phyloP scores from a whole-genome alignment of 179 eudicot species.

The Silene coronaria region DNA sequence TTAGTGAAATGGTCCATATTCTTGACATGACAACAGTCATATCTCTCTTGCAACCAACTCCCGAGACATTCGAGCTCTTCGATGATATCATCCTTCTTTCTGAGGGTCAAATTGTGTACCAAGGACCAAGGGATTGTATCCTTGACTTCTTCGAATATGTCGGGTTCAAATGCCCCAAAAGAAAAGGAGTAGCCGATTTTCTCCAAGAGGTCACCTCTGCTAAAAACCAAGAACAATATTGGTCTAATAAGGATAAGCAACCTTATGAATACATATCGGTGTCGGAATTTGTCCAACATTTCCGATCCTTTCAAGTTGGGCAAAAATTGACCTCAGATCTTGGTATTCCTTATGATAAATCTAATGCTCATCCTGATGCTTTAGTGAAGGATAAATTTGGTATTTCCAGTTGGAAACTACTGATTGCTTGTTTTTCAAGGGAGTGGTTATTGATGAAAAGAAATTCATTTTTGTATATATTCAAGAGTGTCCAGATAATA shows the following conservation, averaged over 20 bases:
- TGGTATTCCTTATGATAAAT: conserved; percentile 52
- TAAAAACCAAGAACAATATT: conserved; percentile 77
- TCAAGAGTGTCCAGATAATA: conserved; percentile 66
- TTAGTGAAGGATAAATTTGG: conserved; percentile 62
- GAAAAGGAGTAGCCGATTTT: conserved; percentile 83
- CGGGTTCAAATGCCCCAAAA: conserved; percentile 74
- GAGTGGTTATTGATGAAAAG: conserved; percentile 84
- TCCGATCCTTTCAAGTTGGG: conserved; percentile 50
- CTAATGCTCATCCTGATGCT: conserved; percentile 54
- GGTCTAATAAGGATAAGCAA: conserved; percentile 43
- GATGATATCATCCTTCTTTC: conserved; percentile 77
- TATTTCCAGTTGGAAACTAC: conserved; percentile 48
- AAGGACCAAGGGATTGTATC: conserved; percentile 65
- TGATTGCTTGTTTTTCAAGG: conserved; percentile 65
- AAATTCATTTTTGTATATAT: conserved; percentile 56
- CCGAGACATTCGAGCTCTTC: conserved; percentile 68
- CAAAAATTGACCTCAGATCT: conserved; percentile 39
- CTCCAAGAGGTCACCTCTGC: conserved; percentile 76
- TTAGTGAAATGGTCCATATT: conserved; percentile 68
- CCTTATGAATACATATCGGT: conserved; percentile 55
- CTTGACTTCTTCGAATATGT: conserved; percentile 62
- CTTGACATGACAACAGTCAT: conserved; percentile 72
- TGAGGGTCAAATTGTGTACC: conserved; percentile 71
- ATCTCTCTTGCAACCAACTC: conserved; percentile 83
- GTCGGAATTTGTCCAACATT: conserved; percentile 44